Evolutionary conservation across 2,329 filamentous ascomycete genomes (phyloP).

Genomic region (Mollisiaceae sp.): DNA sequence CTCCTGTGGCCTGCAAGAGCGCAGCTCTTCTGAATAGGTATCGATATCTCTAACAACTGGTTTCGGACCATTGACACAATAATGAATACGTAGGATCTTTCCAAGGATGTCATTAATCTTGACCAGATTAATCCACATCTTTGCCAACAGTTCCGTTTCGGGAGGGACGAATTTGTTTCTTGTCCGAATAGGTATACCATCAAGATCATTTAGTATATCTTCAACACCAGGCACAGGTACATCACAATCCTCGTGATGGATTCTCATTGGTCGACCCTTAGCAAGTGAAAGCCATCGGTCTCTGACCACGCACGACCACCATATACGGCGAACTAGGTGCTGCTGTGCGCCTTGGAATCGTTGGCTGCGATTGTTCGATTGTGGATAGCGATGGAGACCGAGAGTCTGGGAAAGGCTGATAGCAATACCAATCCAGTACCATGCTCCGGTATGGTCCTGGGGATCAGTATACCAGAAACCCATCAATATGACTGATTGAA

Average conservation of each 20-base stretch:
- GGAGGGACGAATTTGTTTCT: constrained; percentile 19
- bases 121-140: constrained; percentile 27
- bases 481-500: constrained; percentile 50
- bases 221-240: constrained; percentile 37
- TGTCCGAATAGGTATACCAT: constrained; percentile 2
- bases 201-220: constrained; percentile 18
- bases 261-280: constrained; percentile 48
- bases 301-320: constrained; percentile 49
- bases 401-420: constrained; percentile 50
- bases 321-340: constrained; percentile 47
- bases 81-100: constrained; percentile 26
- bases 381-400: constrained; percentile 45
- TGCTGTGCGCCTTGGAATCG: constrained; percentile 15
- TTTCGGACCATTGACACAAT: constrained; percentile 24
- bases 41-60: constrained; percentile 22
- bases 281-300: constrained; percentile 49
- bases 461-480: constrained; percentile 50
- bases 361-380: constrained; percentile 17
- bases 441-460: constrained; percentile 49
- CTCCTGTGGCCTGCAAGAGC: constrained; percentile 11
- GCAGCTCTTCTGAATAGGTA: constrained; percentile 23
- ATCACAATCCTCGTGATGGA: constrained; percentile 47
- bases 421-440: constrained; percentile 53
- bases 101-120: constrained; percentile 23
- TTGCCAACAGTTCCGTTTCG: constrained; percentile 13